Base-by-base conservation (phyloP, 2,329 filamentous ascomycete species). In the Talaromyces sp. region DNA sequence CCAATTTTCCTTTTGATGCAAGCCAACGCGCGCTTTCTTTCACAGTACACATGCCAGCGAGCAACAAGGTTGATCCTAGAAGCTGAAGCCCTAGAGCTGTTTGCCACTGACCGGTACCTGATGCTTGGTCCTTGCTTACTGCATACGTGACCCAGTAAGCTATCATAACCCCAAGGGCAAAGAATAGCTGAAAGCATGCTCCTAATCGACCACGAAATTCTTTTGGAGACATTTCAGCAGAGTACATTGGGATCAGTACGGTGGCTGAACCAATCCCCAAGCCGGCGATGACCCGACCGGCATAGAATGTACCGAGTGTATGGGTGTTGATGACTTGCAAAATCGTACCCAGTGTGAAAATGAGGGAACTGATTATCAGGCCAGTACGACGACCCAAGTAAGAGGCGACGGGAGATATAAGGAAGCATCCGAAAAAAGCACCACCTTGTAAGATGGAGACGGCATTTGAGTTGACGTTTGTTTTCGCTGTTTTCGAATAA, bases 351-450 rank as follows among this genome's bases (percentile, higher is more conserved):
- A 72, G 33, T 8, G 59, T 65, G 49, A 73, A 72, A 29, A 80
- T 58, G 8, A 73, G 56, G 19, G 77, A 77, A 33, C 72, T 72
- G 29, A 76, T 65, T 17, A 80, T 72, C 27, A 81, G 70, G 5
- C 73, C 70, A 46, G 63, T 68, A 41, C 73, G 73, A 27, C 80
- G 74, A 9, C 79, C 80, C 29, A 75, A 68, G 20, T 66, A 65
- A 27, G 76, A 70, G 6, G 75, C 77, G 17, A 81, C 52, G 0
- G 78, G 77, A 50, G 75, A 77, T 46, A 78, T 76, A 48, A 73
- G 60, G 50, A 81, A 77, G 52, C 78, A 79, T 40, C 78, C 78
- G 49, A 80, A 77, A 59, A 82, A 82, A 33, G 77, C 77, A 19
- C 79, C 79, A 1, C 77, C 75, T 48, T 80, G 77, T 7, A 81